Evolutionary conservation across 2,329 filamentous ascomycete genomes (phyloP).

Genomic region (Aspergillus chevalieri): DNA sequence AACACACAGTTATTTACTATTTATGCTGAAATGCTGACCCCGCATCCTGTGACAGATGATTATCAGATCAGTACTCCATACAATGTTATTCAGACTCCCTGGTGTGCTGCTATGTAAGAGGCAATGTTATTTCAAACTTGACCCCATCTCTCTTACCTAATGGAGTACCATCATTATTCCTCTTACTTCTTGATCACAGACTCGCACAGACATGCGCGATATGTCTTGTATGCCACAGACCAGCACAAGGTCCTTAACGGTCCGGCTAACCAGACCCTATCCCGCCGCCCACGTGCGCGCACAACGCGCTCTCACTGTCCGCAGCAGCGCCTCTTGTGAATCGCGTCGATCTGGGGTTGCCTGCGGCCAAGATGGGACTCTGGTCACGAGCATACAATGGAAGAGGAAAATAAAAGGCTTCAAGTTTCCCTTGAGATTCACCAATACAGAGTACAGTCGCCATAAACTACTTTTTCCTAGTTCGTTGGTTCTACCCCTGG

Average conservation of each 20-base stretch:
- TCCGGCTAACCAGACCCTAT: background rate
- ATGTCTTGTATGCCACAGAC: too few species aligned
- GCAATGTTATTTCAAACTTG: too few species aligned
- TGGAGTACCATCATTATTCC: conserved; percentile 19
- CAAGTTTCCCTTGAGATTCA: background rate
- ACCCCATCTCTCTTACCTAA: too few species aligned
- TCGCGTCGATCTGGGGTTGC: background rate
- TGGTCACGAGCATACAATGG: background rate
- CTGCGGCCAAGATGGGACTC: background rate
- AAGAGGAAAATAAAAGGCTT: background rate
- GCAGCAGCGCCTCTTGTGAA: background rate
- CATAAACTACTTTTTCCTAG: too few species aligned
- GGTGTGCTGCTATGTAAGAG: too few species aligned
- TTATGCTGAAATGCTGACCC: too few species aligned
- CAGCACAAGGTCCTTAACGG: conserved; percentile 1
- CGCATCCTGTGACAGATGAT: too few species aligned
- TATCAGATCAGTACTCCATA: too few species aligned
- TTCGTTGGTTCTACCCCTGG: background rate
- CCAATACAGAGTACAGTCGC: background rate
- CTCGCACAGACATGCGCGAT: too few species aligned
- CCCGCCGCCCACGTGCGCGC: background rate
- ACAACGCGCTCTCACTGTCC: background rate
- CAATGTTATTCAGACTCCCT: too few species aligned
- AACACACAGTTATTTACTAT: too few species aligned
- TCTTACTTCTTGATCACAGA: background rate